Evolutionary conservation across 2,329 filamentous ascomycete genomes (phyloP).

Genomic region (Arachnomyces sp.): DNA sequence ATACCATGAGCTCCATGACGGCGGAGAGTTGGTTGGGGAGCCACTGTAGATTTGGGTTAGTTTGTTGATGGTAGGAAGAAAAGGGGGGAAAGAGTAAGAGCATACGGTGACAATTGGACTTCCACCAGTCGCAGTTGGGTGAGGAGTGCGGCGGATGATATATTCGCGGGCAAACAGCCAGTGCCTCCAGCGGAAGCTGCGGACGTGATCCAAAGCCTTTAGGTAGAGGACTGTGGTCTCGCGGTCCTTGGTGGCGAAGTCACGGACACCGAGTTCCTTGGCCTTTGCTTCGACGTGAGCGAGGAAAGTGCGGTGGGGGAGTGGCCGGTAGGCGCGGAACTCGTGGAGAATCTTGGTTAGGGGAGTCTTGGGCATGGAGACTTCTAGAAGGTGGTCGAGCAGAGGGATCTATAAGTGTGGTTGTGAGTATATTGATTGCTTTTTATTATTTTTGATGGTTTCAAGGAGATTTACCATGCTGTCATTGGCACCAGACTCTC

Average conservation of each 20-base stretch:
- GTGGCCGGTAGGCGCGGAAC: slow-evolving; percentile 82
- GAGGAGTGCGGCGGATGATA: slow-evolving; percentile 38
- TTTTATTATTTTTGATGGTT: background rate
- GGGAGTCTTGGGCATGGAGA: slow-evolving; percentile 81
- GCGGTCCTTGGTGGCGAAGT: slow-evolving; percentile 30
- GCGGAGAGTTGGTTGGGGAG: slow-evolving; percentile 42
- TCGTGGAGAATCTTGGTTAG: slow-evolving; percentile 81
- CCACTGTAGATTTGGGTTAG: slow-evolving; percentile 25
- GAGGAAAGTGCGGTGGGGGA: slow-evolving; percentile 81
- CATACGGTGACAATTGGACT: slow-evolving; percentile 42
- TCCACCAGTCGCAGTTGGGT: slow-evolving; percentile 43
- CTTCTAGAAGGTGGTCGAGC: slow-evolving; percentile 77
- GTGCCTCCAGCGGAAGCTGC: slow-evolving; percentile 44
- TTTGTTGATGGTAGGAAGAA: background rate
- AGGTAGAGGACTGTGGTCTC: slow-evolving; percentile 38
- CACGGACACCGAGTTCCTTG: slow-evolving; percentile 37
- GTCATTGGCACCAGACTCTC: slow-evolving; percentile 90
- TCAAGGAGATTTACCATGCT: slow-evolving; percentile 55
- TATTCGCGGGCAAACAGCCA: slow-evolving; percentile 44
- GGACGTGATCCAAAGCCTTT: slow-evolving; percentile 39
- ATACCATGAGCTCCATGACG: slow-evolving; percentile 44
- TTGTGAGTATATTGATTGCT: background rate
- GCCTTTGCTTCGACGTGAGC: slow-evolving; percentile 56
- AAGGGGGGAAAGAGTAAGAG: slow-evolving; percentile 1
- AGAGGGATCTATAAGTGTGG: slow-evolving; percentile 58